Evolutionary conservation across 2,329 filamentous ascomycete species (phyloP).

Genomic region (Fusarium napiforme): DNA sequence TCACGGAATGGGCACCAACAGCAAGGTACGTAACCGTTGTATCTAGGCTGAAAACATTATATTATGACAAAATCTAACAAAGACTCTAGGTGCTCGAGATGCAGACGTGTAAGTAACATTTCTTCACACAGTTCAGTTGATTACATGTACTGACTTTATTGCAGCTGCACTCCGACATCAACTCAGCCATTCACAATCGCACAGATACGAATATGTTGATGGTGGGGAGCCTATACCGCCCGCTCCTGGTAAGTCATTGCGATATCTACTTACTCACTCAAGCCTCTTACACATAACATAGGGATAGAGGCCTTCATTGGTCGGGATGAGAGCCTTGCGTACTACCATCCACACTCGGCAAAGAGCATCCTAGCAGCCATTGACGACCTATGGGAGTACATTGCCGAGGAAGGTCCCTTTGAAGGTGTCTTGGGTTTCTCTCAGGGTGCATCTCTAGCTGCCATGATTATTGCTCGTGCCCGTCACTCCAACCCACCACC

Average conservation of each 20-base stretch:
- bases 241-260: background rate
- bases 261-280: background rate
- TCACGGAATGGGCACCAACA: slow-evolving; percentile 9
- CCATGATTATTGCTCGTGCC: slow-evolving; percentile 1
- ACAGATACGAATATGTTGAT: slow-evolving; percentile 7
- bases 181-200: background rate
- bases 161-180: slow-evolving; percentile 4
- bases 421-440: slow-evolving; percentile 3
- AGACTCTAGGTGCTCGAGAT: background rate
- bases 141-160: background rate
- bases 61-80: background rate
- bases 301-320: background rate
- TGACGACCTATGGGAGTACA: background rate
- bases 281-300: background rate
- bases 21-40: background rate
- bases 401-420: slow-evolving; percentile 1
- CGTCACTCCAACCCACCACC: slow-evolving; percentile 1
- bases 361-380: background rate
- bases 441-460: background rate
- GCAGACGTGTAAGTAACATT: background rate
- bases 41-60: no score
- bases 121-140: background rate
- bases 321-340: background rate
- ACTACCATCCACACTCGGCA: background rate
- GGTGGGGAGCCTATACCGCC: background rate